Conservation (phyloP, 352 stramenopile genomes). For the Pythium aquatile region DNA sequence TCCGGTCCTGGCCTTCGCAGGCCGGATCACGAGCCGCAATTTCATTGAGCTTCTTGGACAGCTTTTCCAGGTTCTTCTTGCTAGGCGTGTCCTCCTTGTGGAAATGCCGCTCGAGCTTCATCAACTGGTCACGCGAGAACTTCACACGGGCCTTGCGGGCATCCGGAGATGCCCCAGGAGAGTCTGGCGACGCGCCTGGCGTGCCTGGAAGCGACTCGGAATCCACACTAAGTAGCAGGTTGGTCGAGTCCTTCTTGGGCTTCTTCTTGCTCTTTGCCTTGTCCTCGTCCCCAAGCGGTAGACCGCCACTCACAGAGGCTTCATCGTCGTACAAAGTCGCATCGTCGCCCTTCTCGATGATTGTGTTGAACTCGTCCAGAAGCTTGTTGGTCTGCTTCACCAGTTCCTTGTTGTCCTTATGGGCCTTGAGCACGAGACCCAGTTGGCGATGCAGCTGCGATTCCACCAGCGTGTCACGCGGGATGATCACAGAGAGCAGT, state of each 20-base stretch:
- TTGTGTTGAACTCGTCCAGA: conserved; percentile 75
- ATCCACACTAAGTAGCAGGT: conserved; percentile 53
- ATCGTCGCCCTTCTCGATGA: conserved; percentile 51
- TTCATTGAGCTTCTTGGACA: conserved; percentile 69
- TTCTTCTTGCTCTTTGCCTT: conserved; percentile 52
- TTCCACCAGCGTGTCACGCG: conserved; percentile 69
- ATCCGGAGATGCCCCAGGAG: conserved; percentile 69
- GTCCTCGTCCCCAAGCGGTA: conserved; percentile 22
- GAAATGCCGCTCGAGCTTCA: conserved; percentile 82
- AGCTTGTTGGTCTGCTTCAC: conserved; percentile 80
- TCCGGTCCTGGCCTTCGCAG: conserved; percentile 58
- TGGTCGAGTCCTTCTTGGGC: conserved; percentile 46
- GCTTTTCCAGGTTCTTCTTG: conserved; percentile 78
- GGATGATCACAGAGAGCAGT: conserved; percentile 75
- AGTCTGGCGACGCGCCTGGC: conserved; percentile 52
- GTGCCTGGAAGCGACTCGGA: conserved; percentile 55
- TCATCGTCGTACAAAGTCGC: conserved; percentile 22
- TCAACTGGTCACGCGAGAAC: conserved; percentile 72
- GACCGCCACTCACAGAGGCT: neutral
- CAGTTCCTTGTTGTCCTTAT: conserved; percentile 87
- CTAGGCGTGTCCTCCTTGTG: conserved; percentile 80
- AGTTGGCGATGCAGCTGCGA: conserved; percentile 73
- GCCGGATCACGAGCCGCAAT: conserved; percentile 51
- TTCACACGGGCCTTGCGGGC: conserved; percentile 67
- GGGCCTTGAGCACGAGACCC: conserved; percentile 69